phyloP scores from a whole-genome alignment of 208 protist species.

The Crithidia sp. region DNA sequence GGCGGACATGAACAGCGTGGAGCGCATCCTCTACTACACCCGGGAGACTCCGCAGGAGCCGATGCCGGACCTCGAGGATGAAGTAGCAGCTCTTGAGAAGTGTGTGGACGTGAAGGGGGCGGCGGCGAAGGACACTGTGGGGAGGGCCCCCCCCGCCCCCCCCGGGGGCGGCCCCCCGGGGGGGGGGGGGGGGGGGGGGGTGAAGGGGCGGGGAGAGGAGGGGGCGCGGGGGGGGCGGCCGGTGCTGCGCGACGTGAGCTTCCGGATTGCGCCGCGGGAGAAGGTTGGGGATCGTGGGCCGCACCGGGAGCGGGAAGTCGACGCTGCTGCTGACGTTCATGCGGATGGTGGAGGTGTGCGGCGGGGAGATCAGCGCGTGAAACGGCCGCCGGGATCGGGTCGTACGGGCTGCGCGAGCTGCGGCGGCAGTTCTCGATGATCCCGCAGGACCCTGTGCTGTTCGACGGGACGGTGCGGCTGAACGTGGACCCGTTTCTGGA shows the following conservation, averaged over 20 bases:
- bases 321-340: slow-evolving; percentile 78
- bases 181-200: too few relatives aligned
- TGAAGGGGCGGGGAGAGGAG: too few relatives aligned
- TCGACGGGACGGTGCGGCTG: slow-evolving; percentile 66
- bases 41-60: slow-evolving; percentile 59
- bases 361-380: slow-evolving; percentile 54
- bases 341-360: slow-evolving; percentile 64
- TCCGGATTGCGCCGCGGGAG: slow-evolving; percentile 50
- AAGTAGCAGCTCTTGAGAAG: background rate
- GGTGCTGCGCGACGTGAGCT: background rate
- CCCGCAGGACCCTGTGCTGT: slow-evolving; percentile 83
- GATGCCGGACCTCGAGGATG: slow-evolving; percentile 23
- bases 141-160: too few relatives aligned
- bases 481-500: slow-evolving; percentile 80
- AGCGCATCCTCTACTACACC: slow-evolving; percentile 79
- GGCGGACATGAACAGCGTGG: slow-evolving; percentile 34
- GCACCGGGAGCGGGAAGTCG: slow-evolving; percentile 89
- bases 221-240: too few relatives aligned
- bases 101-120: background rate
- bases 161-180: too few relatives aligned
- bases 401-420: slow-evolving; percentile 49
- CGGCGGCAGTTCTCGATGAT: slow-evolving; percentile 79
- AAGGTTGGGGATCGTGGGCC: slow-evolving; percentile 88
- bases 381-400: slow-evolving; percentile 30
- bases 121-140: slow-evolving; percentile 18